Base-by-base conservation (phyloP, 208 protist species). In the Blechomonas ayalai region DNA sequence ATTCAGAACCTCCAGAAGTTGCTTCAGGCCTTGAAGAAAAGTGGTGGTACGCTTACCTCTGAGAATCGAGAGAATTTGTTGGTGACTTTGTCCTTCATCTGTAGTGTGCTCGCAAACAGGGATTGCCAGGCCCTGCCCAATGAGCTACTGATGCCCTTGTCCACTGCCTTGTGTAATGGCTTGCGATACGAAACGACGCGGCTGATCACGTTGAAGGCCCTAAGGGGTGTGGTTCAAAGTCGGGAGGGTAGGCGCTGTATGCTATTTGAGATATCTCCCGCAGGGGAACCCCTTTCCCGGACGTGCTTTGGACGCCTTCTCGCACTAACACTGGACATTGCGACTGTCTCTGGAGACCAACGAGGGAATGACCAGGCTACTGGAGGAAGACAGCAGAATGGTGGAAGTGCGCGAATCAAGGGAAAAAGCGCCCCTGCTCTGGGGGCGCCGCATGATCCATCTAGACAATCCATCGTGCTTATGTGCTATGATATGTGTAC, bases 241-340 rank as follows among this genome's bases (percentile, higher is more conserved):
- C 34, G 27, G 3, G 67, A 81, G 40, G 82, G 82, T 2, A 62
- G 71, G 20, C 58, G 52, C 13, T 72, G 54, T 45, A 47, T 90
- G 15, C 49, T 90, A 27, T 59, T 73, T 3, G 82, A 90, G 36
- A 77, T 82, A 8, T 48, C 44, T 20, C 41, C 39, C 22, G 38
- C 60, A 1, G 75, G 76, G 0, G 76, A 85, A 18, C 72, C 76
- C 6, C 44, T 81, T 16, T 48, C 60, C 2, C 81, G 81, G 3
- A 81, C 53, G n/a, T 51, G 60, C 38, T 90, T 90, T 52, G 81
- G 81, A 4, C 72, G 81, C 33, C 45, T 85, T 8, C 38, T 90
- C 18, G 63, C 55, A 2, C 28, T 82, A 24, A 82, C 73, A 20
- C 53, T 89, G 28, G 55, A 47, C 18, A 52, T 78, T 16, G 51